A percentile compares a stretch with the other conserved stretches of the same genome.
These are phyloP conservation scores for Yueomyces sinensis DNA, from an alignment of 805 yeast species.

Conservation along the genomic window DNA sequence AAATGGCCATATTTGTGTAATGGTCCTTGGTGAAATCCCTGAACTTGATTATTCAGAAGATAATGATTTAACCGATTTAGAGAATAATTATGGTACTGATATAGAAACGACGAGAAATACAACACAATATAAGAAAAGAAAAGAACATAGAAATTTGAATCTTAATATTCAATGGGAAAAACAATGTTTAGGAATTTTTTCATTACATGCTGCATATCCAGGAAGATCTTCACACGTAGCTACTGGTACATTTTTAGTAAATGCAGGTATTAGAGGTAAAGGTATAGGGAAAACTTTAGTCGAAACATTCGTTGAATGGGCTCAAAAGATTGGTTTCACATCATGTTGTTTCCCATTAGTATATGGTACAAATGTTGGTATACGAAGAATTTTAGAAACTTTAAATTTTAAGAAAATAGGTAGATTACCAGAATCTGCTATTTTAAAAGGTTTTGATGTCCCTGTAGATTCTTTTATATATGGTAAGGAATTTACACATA, in stretches of 20 bases:
- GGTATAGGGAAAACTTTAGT: conserved; percentile 82
- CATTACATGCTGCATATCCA: conserved; percentile 77
- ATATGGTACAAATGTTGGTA: conserved; percentile 78
- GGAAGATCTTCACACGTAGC: conserved; percentile 92
- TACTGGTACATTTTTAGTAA: conserved; percentile 77
- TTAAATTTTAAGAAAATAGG: conserved; percentile 70
- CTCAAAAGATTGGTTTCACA: conserved; percentile 77
- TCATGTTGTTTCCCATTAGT: conserved; percentile 74
- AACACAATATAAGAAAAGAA: conserved; percentile 15
- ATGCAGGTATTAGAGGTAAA: conserved; percentile 83
- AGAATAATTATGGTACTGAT: conserved; percentile 11
- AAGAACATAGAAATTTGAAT: conserved; percentile 16
- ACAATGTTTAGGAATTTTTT: conserved; percentile 81
- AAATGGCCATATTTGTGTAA: conserved; percentile 37
- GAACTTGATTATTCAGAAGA: conserved; percentile 28
- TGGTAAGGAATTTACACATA: conserved; percentile 61
- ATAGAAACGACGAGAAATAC: conserved; percentile 15
- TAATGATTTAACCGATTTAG: conserved; percentile 7
- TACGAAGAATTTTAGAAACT: conserved; percentile 64
- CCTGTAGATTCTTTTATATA: conserved; percentile 83
- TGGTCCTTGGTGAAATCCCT: conserved; percentile 65
- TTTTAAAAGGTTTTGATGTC: conserved; percentile 67
- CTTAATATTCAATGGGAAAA: conserved; percentile 70
- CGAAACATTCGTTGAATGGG: conserved; percentile 83
- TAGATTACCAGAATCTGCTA: conserved; percentile 75